Conservation (phyloP, 495 filamentous ascomycete genomes). For the Aspergillus wentii region DNA sequence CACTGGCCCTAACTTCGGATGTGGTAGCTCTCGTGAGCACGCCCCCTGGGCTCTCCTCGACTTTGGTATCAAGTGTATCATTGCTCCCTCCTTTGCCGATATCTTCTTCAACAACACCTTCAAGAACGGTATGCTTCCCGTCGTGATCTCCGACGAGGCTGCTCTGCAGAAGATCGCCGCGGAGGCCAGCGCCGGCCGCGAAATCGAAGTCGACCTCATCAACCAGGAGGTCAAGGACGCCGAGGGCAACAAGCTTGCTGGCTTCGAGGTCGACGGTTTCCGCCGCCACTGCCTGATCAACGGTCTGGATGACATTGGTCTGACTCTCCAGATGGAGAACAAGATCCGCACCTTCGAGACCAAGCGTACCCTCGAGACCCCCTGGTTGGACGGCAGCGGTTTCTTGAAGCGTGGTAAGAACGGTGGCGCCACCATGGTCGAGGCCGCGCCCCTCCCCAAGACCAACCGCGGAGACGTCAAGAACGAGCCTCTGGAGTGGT, state of each 20-base stretch:
- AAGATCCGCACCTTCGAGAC: conserved; percentile 84
- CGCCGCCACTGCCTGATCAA: conserved; percentile 92
- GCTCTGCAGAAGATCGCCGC: conserved; percentile 67
- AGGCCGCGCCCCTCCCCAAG: conserved; percentile 79
- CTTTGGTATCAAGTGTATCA: conserved; percentile 91
- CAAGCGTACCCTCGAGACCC: conserved; percentile 69
- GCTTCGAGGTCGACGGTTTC: conserved; percentile 87
- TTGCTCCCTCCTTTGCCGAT: conserved; percentile 89
- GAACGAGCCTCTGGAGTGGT: conserved; percentile 93
- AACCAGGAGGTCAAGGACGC: conserved; percentile 79
- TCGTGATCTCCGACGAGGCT: conserved; percentile 63
- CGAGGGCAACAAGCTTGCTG: conserved; percentile 62
- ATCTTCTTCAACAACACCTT: conserved; percentile 99
- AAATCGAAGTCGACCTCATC: conserved; percentile 87
- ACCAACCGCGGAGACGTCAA: conserved; percentile 85
- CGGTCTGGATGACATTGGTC: conserved; percentile 91
- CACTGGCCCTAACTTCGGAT: conserved; percentile 93
- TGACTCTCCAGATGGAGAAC: conserved; percentile 86
- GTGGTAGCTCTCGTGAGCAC: conserved; percentile 90
- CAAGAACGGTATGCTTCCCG: conserved; percentile 98
- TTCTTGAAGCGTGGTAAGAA: conserved; percentile 71
- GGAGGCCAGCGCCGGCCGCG: conserved; percentile 76
- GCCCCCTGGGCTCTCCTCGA: conserved; percentile 96
- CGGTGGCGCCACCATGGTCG: conserved; percentile 63
- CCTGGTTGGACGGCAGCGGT: conserved; percentile 86